Evolutionary conservation across 2,329 filamentous ascomycete species (phyloP).

Genomic region (Neonectria faginata): DNA sequence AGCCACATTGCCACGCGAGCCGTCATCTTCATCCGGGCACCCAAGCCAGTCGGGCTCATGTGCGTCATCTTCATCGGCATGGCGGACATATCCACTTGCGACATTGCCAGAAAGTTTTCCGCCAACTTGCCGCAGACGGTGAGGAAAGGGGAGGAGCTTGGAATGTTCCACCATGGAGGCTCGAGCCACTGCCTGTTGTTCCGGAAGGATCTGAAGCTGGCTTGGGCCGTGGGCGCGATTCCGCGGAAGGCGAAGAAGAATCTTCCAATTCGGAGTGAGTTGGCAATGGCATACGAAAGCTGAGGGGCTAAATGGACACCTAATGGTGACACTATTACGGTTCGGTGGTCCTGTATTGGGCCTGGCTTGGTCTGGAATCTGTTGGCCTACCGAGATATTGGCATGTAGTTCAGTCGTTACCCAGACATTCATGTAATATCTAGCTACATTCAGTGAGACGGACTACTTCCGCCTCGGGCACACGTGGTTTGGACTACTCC

Average conservation of each 20-base stretch:
- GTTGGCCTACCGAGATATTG: not conserved
- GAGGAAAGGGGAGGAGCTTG: constrained; percentile 73
- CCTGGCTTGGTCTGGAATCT: not conserved
- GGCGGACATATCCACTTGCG: constrained; percentile 76
- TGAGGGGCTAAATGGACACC: not conserved
- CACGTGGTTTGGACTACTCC: too few relatives aligned
- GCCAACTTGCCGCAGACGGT: constrained; percentile 9
- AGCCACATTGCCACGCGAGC: constrained; percentile 72
- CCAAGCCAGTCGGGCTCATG: constrained; percentile 74
- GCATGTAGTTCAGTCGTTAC: not conserved
- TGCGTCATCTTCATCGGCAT: constrained; percentile 77
- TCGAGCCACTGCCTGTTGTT: constrained; percentile 75
- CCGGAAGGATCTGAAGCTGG: constrained; percentile 60
- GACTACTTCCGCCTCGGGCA: too few relatives aligned
- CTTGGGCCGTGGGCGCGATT: constrained; percentile 32
- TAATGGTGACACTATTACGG: not conserved
- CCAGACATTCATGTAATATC: not conserved
- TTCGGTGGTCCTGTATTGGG: not conserved
- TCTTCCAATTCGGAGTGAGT: constrained; percentile 32
- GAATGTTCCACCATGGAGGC: constrained; percentile 81
- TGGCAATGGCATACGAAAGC: constrained; percentile 31
- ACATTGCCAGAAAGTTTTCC: constrained; percentile 54
- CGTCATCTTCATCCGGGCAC: constrained; percentile 74
- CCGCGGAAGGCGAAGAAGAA: constrained; percentile 31
- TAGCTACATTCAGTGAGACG: too few relatives aligned